Percentiles rank a stretch among this genome's conserved stretches.
Evolutionary conservation across 139 green algal species (phyloP).

Genomic region (Astrephomene gubernaculifera): DNA sequence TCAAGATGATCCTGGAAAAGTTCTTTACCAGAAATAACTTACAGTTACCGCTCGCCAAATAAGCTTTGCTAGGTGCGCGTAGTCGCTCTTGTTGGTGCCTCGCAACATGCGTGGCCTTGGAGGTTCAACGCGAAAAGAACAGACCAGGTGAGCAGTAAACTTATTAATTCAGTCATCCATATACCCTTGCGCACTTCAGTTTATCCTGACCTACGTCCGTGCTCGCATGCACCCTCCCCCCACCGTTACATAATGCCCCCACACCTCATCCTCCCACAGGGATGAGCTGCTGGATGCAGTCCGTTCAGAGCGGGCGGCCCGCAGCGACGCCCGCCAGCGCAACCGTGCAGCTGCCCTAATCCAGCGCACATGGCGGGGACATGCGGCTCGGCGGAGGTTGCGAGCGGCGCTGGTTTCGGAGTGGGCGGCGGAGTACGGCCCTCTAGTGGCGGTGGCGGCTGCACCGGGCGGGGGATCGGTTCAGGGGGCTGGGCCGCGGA

Average conservation of each 20-base stretch:
- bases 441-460: slow-evolving; percentile 6
- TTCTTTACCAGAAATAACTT: background rate
- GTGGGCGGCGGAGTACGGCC: slow-evolving; percentile 40
- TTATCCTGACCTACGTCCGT: background rate
- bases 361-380: slow-evolving; percentile 57
- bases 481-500: too few species aligned
- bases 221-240: background rate
- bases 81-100: background rate
- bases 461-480: too few species aligned
- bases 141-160: slow-evolving; percentile 42
- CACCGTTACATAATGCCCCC: background rate
- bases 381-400: slow-evolving; percentile 1
- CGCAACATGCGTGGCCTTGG: slow-evolving; percentile 30
- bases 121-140: slow-evolving; percentile 47
- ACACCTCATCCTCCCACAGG: slow-evolving; percentile 6
- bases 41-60: background rate
- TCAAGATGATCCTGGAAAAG: background rate
- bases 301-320: slow-evolving; percentile 50
- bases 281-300: slow-evolving; percentile 63
- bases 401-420: slow-evolving; percentile 7
- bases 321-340: slow-evolving; percentile 25
- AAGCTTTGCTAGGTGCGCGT: background rate
- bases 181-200: background rate
- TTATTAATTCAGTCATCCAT: background rate
- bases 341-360: slow-evolving; percentile 48